Base-by-base conservation (phyloP, 1,284 basidiomycete genomes). In the Kalmanozyma brasiliensis region DNA sequence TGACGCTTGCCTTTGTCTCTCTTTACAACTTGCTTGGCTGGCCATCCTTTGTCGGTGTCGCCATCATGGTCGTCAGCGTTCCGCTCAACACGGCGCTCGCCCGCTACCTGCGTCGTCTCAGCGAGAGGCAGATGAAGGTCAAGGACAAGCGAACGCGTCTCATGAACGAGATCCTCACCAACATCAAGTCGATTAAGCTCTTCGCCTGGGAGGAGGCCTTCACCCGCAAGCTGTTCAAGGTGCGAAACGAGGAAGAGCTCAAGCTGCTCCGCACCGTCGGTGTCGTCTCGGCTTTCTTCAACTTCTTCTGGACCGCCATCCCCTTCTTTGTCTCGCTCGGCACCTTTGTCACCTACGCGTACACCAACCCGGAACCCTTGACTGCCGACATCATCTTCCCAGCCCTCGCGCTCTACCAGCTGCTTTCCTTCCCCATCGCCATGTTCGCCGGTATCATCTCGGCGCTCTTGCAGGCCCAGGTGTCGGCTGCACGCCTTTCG, bases 81-180 rank as follows among this genome's bases (percentile, higher is more conserved):
- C 89, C 91, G 0, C 71, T 88, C 0, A 93, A 94, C 82, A 88
- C 87, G 0, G 77, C 84, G 51, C 86, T 88, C 37, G 91, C 96
- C 89, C 90, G 88, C 78, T 84, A 84, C 19, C 85, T 94, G 41
- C 92, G 94, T 79, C 82, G 81, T 2, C 81, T 91, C 42, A 87
- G 94, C n/a, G 85, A 86, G 59, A 90, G 90, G 79, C 88, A 89
- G 47, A 95, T 96, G 91, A 81, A 84, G 4, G 97, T 91, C 90
- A 97, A 94, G 0, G 94, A 96, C 79, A 72, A 90, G 75, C 71
- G 80, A 13, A 70, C 73, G n/a, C 77, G 78, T 33, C 68, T 74
- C 29, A 81, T 80, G 46, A 77, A 80, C 33, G 80, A 82, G 55
- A 68, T 81, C 34, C 64, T 82, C 16, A 73, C 73, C 45, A 73